These are phyloP conservation scores for Lactarius pseudohatsudake DNA, from an alignment of 768 basidiomycete genomes.

Conservation along the genomic window DNA sequence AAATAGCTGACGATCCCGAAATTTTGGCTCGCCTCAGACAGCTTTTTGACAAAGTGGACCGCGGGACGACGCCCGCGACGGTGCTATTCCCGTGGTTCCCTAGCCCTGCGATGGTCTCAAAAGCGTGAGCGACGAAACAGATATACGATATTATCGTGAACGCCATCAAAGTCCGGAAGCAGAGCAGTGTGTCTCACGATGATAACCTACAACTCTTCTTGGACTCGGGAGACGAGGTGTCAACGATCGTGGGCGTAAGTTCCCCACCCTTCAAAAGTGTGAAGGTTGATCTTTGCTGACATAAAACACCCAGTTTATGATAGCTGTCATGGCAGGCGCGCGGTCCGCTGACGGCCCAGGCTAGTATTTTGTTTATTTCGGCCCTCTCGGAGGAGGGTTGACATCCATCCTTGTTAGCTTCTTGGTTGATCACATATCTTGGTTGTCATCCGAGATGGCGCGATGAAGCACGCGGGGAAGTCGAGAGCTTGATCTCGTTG, in stretches of 20 bases:
- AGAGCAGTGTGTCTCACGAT: constrained; percentile 55
- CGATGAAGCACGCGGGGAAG: constrained; percentile 56
- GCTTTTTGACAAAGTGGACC: constrained; percentile 68
- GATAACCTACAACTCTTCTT: constrained; percentile 76
- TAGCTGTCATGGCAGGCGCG: constrained; percentile 81
- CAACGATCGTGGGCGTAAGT: constrained; percentile 68
- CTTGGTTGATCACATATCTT: constrained; percentile 74
- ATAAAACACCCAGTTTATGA: constrained; percentile 59
- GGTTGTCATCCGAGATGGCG: constrained; percentile 68
- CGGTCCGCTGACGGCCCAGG: constrained; percentile 76
- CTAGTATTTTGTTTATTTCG: constrained; percentile 31
- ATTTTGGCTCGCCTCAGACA: constrained; percentile 60
- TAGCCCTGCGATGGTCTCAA: constrained; percentile 66
- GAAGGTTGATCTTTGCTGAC: constrained; percentile 22
- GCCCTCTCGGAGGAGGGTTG: constrained; percentile 18
- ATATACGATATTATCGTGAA: constrained; percentile 68
- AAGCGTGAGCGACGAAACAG: constrained; percentile 69
- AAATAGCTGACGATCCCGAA: constrained; percentile 65
- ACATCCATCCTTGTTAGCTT: constrained; percentile 43
- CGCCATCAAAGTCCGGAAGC: constrained; percentile 56
- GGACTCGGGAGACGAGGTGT: constrained; percentile 65
- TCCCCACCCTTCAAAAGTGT: constrained; percentile 12
- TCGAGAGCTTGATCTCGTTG: constrained; percentile 49
- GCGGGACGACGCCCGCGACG: constrained; percentile 68
- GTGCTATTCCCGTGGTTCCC: constrained; percentile 79